Evolutionary conservation across 1,284 basidiomycete genomes (phyloP), one percentile per base, ranked within the genome.

Genomic region (Boletus mariae): DNA sequence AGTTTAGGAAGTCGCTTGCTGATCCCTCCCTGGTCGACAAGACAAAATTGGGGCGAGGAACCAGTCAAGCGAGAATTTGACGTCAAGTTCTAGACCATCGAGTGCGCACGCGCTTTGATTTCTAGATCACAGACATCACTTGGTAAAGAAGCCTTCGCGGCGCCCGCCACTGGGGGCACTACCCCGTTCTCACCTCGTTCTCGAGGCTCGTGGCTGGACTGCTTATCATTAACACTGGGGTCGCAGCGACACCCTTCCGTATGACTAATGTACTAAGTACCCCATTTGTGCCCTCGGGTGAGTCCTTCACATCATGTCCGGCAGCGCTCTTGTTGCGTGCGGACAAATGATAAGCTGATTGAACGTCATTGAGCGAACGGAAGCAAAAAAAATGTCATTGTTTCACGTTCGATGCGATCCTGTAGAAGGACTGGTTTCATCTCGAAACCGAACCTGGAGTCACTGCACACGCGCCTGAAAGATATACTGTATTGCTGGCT

Each of bases 41-140:
- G 53, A 56, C 57, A 57, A 54, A 62, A 57, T 57, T 64, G 53
- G 68, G 69, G 65, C 50, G 64, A 57, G 49, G 49, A 57, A 46
- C 53, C 12, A 20, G 31, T 50, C 57, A 61, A 70, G 66, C 64
- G 60, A 64, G 49, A 58, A 59, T 66, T 57, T 69, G 64, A 64
- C 59, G 34, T 61, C 49, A 42, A 56, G 57, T 54, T 68, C 66
- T 70, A 66, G 69, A 56, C 64, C 59, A 17, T 44, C 46, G 34
- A 41, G 28, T 11, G 43, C n/a, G 47, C 49, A 53, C 56, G 65
- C 42, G 43, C 20, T 20, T 49, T 41, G 28, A 49, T 43, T 47
- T 45, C 41, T 29, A 45, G 47, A 54, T 50, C 46, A 45, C 38
- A 31, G 28, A 31, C 54, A 50, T 45, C 42, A 34, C 45, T 40